phyloP scores from a whole-genome alignment of 2,329 filamentous ascomycete species.

The Corinectria fuckeliana region DNA sequence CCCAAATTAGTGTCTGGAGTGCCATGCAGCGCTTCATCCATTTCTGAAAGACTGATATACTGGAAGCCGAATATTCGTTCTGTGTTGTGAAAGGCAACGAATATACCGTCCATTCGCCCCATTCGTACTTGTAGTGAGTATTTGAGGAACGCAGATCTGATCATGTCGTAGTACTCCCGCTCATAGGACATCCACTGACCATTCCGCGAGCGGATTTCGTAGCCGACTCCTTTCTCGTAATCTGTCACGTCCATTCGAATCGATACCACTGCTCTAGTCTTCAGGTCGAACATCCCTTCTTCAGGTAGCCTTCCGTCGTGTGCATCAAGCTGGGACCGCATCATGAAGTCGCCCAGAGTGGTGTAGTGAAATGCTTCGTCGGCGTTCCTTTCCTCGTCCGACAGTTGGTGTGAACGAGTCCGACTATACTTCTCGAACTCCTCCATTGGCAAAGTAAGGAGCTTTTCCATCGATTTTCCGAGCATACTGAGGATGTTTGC shows the following conservation, averaged over 20 bases:
- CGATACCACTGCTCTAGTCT: slow-evolving; percentile 89
- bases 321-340: slow-evolving; percentile 95
- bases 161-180: slow-evolving; percentile 97
- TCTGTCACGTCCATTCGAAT: slow-evolving; percentile 85
- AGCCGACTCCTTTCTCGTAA: slow-evolving; percentile 78
- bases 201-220: slow-evolving; percentile 79
- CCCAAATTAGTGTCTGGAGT: slow-evolving; percentile 71
- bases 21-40: slow-evolving; percentile 91
- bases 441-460: slow-evolving; percentile 81
- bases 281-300: slow-evolving; percentile 93
- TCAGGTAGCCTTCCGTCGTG: slow-evolving; percentile 86
- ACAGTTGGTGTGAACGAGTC: slow-evolving; percentile 69
- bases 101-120: slow-evolving; percentile 98
- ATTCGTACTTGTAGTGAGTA: slow-evolving; percentile 97
- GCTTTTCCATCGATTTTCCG: slow-evolving; percentile 95
- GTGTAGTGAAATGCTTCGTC: slow-evolving; percentile 89
- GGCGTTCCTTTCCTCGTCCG: slow-evolving; percentile 73
- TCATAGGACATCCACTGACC: slow-evolving; percentile 93
- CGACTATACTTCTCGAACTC: slow-evolving; percentile 87
- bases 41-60: slow-evolving; percentile 84
- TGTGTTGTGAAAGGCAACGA: slow-evolving; percentile 95
- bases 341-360: slow-evolving; percentile 83
- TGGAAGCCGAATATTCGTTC: slow-evolving; percentile 97
- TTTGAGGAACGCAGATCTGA: slow-evolving; percentile 90
- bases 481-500: slow-evolving; percentile 90